Conservation (phyloP, 2,329 filamentous ascomycete species). For the Apiospora koreana region DNA sequence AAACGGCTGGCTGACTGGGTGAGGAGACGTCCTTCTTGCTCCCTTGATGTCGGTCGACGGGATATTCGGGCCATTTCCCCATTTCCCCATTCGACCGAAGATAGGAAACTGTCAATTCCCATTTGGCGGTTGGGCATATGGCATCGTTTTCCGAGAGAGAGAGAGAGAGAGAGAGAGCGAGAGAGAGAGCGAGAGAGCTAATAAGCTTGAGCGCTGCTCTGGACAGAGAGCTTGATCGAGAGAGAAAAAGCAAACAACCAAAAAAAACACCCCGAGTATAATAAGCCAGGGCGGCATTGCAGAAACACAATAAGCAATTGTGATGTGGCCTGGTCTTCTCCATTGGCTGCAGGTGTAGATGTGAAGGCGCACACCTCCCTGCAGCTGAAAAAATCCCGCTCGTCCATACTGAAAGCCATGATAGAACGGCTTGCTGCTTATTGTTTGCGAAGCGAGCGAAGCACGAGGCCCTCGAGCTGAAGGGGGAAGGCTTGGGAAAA, state of each 20-base stretch:
- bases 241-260: no score
- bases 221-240: neutral
- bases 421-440: no score
- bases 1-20: neutral
- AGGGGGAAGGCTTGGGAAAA: neutral
- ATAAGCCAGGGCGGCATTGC: neutral
- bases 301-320: neutral
- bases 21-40: neutral
- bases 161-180: no score
- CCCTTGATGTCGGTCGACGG: slow-evolving; percentile 8
- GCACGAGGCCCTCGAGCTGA: neutral
- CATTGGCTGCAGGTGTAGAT: neutral
- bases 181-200: neutral
- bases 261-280: neutral
- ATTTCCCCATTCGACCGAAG: slow-evolving; percentile 8
- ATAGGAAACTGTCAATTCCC: neutral
- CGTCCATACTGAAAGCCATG: neutral
- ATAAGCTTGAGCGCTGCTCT: neutral
- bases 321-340: neutral
- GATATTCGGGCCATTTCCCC: slow-evolving; percentile 3
- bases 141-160: neutral
- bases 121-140: neutral
- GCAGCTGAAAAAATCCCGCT: neutral
- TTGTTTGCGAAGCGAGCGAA: no score
- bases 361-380: neutral